These are phyloP conservation scores for Pseudotulostoma volvatum DNA, from an alignment of 495 filamentous ascomycete genomes.

Conservation along the genomic window DNA sequence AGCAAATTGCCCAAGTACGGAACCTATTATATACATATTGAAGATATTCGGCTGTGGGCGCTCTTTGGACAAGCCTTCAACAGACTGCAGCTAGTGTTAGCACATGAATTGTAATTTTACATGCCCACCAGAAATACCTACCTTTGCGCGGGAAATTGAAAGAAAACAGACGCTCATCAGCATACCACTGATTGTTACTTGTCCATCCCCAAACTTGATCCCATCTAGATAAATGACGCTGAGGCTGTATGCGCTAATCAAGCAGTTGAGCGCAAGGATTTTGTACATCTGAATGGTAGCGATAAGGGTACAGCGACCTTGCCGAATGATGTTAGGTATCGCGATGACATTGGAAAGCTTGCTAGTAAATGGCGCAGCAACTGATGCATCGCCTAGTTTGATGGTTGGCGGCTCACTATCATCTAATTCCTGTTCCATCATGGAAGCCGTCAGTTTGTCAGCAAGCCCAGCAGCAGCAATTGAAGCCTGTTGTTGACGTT, in stretches of 20 bases:
- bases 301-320: constrained; percentile 91
- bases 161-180: constrained; percentile 99
- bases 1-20: constrained; percentile 93
- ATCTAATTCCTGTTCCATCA: constrained; percentile 83
- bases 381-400: constrained; percentile 94
- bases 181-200: constrained; percentile 98
- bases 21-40: constrained; percentile 97
- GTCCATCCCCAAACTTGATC: constrained; percentile 98
- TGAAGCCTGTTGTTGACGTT: constrained; percentile 45
- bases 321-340: constrained; percentile 94
- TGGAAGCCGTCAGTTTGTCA: constrained; percentile 68
- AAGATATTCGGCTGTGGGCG: constrained; percentile 97
- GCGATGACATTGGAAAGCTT: constrained; percentile 95
- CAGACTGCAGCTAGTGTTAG: constrained; percentile 39
- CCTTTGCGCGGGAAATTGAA: constrained; percentile 85
- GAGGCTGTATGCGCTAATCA: constrained; percentile 96
- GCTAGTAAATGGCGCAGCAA: constrained; percentile 93
- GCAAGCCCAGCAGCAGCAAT: constrained; percentile 61
- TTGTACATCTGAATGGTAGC: constrained; percentile 99
- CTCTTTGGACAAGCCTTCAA: constrained; percentile 91
- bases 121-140: constrained; percentile 16
- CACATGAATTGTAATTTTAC: neutral
- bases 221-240: constrained; percentile 93
- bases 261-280: constrained; percentile 92
- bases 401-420: constrained; percentile 87